phyloP scores from a whole-genome alignment of 1,284 basidiomycete genomes.

The Porogramme epimiltina region DNA sequence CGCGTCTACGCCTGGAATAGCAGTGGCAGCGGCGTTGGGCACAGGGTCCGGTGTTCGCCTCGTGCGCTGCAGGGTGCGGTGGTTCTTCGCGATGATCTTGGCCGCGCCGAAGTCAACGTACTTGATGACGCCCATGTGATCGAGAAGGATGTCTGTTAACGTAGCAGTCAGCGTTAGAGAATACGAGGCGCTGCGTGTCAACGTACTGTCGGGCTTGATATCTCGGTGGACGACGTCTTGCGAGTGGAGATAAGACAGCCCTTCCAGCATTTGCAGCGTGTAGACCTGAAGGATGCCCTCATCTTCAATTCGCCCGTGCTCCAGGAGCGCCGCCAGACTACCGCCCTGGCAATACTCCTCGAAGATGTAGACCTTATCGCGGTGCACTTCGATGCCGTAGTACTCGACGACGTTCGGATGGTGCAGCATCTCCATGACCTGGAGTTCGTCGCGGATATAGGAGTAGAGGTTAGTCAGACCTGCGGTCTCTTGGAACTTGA shows the following conservation, averaged over 20 bases:
- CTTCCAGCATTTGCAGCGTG: conserved; percentile 96
- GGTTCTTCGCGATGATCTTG: conserved; percentile 95
- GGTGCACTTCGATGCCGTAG: conserved; percentile 98
- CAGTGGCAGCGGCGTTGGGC: conserved; percentile 18
- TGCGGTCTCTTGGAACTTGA: conserved; percentile 93
- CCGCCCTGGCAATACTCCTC: conserved; percentile 99
- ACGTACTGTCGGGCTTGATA: conserved; percentile 97
- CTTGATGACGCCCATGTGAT: conserved; percentile 94
- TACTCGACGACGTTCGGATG: conserved; percentile 99
- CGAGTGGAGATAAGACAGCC: conserved; percentile 91
- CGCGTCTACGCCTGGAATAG: conserved; percentile 25
- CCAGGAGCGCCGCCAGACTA: conserved; percentile 86
- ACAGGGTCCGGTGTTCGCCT: conserved; percentile 49
- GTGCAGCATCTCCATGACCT: conserved; percentile 98
- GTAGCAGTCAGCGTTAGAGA: background rate
- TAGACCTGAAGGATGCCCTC: conserved; percentile 96
- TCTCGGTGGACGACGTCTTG: conserved; percentile 95
- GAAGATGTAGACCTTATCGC: conserved; percentile 99
- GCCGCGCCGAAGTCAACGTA: conserved; percentile 99
- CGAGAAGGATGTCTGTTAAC: conserved; percentile 89
- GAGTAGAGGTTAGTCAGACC: conserved; percentile 84
- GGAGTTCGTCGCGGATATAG: conserved; percentile 96
- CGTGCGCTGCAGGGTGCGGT: conserved; percentile 82
- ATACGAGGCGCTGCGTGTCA: background rate
- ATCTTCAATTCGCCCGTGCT: conserved; percentile 96